Percentiles rank a stretch among this genome's conserved stretches.
phyloP scores from a whole-genome alignment of 495 filamentous ascomycete genomes.

The Daldinia caldariorum region DNA sequence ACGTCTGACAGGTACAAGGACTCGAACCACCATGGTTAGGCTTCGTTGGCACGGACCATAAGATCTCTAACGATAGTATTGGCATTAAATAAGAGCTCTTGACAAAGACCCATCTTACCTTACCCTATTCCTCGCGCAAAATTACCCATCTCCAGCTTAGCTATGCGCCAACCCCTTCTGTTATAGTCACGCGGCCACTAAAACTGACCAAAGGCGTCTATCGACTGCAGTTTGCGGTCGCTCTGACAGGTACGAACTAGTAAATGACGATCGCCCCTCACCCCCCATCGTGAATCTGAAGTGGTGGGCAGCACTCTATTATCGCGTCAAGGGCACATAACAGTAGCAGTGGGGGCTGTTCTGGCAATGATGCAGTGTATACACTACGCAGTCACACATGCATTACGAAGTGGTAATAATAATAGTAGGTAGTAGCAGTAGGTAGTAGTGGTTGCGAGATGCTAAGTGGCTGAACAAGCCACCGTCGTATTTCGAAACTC shows the following conservation, averaged over 20 bases:
- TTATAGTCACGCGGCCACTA: conserved; percentile 42
- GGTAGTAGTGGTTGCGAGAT: conserved; percentile 13
- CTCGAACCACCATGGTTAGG: conserved; percentile 17
- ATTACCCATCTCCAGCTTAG: conserved; percentile 24
- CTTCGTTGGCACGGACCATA: conserved; percentile 13
- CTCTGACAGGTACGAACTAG: conserved; percentile 40
- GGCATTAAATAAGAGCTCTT: conserved; percentile 16
- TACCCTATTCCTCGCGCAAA: conserved; percentile 21
- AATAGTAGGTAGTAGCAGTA: neutral
- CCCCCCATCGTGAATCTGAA: conserved; percentile 25
- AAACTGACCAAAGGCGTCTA: conserved; percentile 32
- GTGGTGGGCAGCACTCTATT: conserved; percentile 45
- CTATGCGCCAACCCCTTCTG: conserved; percentile 36
- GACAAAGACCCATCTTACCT: conserved; percentile 7
- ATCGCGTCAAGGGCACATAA: conserved; percentile 26
- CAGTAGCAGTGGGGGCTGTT: conserved; percentile 35
- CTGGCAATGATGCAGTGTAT: conserved; percentile 33
- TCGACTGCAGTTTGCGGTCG: conserved; percentile 22
- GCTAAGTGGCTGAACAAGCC: conserved; percentile 30
- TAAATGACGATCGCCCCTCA: conserved; percentile 26
- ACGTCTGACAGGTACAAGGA: conserved; percentile 40
- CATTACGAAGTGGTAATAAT: conserved; percentile 23
- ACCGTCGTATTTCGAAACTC: conserved; percentile 35
- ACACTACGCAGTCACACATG: conserved; percentile 33
- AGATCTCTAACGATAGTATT: conserved; percentile 27